Evolutionary conservation across 176 grass and related monocot species (phyloP), one percentile per base, ranked within the genome.

Genomic region (Oryza brachyantha): DNA sequence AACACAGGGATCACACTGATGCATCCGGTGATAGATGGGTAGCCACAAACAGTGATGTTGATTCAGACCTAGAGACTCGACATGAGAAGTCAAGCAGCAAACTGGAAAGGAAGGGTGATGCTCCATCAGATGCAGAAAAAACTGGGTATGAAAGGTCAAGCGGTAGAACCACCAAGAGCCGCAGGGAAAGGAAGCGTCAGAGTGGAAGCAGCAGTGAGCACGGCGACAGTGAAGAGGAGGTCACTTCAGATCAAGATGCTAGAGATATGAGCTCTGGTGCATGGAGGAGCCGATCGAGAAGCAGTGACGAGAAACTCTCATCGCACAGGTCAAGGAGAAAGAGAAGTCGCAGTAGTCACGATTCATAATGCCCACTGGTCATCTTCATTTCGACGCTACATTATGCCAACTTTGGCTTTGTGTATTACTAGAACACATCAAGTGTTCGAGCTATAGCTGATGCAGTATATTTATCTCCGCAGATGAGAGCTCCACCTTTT

Each of bases 1-100:
- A 86, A 38, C 68, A 73, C 26, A 74, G 32, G 25, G 57, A 50
- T 64, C 26, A 7, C 71, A 29, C 42, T 65, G 65, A 80, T 24
- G 34, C 40, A 27, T 46, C 21, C 1, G 67, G 74, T 8, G 86
- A 95, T 35, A 77, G 84, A 73, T 79, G 84, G 81, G 52, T 31
- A 74, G 70, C 73, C 1, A 83, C 84, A 78, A 68, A 73, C 27
- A 84, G 73, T 21, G 82, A 88, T 22, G 70, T 34, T 38, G 85
- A 88, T 80, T 82, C 32, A 7, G 85, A 86, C 39, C 29, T 17
- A 34, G 39, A 74, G 26, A 7, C 17, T 67, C 45, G 24, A 65
- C 70, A 73, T 57, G 22, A 22, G 50, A 83, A 41, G 8, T 77
- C 32, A 58, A 61, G 52, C 38, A 24, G 42, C 48, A 84, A 32